These are phyloP conservation scores for Phanerochaete sordida DNA, from an alignment of 768 basidiomycete genomes.

Conservation along the genomic window DNA sequence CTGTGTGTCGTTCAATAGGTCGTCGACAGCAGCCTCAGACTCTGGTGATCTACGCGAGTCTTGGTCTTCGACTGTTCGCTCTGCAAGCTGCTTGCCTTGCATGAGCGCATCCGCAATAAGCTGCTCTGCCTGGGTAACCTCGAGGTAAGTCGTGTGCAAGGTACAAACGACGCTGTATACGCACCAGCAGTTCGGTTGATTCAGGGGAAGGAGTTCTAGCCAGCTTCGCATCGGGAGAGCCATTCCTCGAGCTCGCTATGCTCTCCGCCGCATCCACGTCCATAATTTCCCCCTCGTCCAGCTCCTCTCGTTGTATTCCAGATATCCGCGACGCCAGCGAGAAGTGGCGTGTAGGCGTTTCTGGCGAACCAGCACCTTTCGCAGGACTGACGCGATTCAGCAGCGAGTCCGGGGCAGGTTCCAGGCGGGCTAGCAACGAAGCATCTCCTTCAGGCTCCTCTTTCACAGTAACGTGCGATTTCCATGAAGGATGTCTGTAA, in stretches of 20 bases:
- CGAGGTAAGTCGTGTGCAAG: no score
- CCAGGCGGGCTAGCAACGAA: slow-evolving; percentile 3
- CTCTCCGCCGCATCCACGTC: neutral
- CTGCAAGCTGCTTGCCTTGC: neutral
- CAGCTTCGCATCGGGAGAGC: neutral
- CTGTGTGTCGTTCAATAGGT: slow-evolving; percentile 1
- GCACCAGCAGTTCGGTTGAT: no score
- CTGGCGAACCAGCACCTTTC: neutral
- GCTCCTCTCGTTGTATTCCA: neutral
- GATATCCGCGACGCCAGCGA: neutral
- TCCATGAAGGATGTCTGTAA: neutral
- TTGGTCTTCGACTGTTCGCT: neutral
- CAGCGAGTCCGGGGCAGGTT: slow-evolving; percentile 1
- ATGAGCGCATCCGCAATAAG: slow-evolving; percentile 9
- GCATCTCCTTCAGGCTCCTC: neutral
- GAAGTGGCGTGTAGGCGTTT: neutral
- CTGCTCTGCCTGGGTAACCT: neutral
- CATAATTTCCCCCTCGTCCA: neutral
- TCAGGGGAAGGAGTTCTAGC: neutral
- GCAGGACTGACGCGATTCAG: neutral
- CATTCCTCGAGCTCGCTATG: neutral
- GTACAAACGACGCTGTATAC: no score
- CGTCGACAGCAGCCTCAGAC: slow-evolving; percentile 8
- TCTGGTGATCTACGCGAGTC: neutral
- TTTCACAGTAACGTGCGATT: neutral